Conservation (phyloP, 352 stramenopile genomes). For the Pythium aquatile region DNA sequence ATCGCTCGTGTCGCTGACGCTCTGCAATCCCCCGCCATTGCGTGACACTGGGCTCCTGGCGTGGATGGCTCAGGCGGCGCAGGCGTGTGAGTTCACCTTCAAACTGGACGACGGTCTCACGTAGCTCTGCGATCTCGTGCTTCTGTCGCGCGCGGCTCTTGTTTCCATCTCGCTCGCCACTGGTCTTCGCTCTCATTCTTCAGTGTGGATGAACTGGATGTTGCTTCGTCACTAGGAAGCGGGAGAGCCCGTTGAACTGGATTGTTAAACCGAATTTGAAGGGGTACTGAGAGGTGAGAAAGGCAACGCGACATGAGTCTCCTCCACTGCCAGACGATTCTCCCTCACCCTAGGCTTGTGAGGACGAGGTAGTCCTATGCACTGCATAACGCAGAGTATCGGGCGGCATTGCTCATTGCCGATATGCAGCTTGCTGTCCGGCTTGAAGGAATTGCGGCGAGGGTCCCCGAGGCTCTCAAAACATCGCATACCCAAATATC, state of each 20-base stretch:
- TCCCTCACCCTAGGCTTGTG: too few relatives aligned
- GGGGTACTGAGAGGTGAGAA: not conserved
- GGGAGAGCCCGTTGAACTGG: too few relatives aligned
- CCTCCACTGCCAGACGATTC: too few relatives aligned
- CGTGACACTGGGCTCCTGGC: not conserved
- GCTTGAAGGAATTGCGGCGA: too few relatives aligned
- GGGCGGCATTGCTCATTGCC: too few relatives aligned
- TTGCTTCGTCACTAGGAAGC: too few relatives aligned
- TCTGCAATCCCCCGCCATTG: slow-evolving; percentile 20
- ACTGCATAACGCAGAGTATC: too few relatives aligned
- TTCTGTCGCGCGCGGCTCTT: slow-evolving; percentile 28
- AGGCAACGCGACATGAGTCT: not conserved
- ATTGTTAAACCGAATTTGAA: not conserved
- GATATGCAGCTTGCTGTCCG: too few relatives aligned
- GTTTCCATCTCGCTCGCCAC: slow-evolving; percentile 6
- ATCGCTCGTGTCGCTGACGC: slow-evolving; percentile 15
- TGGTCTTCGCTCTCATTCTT: not conserved
- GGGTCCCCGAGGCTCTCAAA: too few relatives aligned
- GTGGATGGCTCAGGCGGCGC: not conserved
- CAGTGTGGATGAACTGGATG: too few relatives aligned
- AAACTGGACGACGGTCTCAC: slow-evolving; percentile 22
- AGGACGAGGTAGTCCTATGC: too few relatives aligned
- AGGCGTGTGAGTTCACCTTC: slow-evolving; percentile 22
- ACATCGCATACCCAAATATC: too few relatives aligned
- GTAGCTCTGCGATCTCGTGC: slow-evolving; percentile 26